These are phyloP conservation scores for Epichloe hybrida DNA, from an alignment of 2,329 filamentous ascomycete genomes.

Conservation along the genomic window DNA sequence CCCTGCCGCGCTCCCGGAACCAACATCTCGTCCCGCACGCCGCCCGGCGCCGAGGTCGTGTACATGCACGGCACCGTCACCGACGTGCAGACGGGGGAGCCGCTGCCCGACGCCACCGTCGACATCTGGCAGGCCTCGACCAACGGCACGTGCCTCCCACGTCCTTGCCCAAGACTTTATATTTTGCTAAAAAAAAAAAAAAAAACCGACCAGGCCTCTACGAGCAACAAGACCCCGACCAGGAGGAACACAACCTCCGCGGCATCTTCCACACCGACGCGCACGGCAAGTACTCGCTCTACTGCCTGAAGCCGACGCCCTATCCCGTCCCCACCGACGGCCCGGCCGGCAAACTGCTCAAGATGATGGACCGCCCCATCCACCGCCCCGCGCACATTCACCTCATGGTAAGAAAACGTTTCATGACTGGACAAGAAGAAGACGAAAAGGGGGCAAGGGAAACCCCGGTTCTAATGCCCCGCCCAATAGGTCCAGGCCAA, in stretches of 20 bases:
- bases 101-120: conserved; percentile 50
- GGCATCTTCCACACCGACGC: conserved; percentile 57
- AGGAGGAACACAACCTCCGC: conserved; percentile 60
- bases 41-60: conserved; percentile 35
- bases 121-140: conserved; percentile 73
- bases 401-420: conserved; percentile 30
- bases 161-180: no score
- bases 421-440: rapidly evolving
- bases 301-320: conserved; percentile 46
- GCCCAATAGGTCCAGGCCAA: conserved; percentile 28
- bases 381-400: conserved; percentile 48
- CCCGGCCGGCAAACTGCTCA: conserved; percentile 37
- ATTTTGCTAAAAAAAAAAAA: no score
- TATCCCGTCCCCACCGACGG: conserved; percentile 39
- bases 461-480: background rate
- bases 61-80: conserved; percentile 50
- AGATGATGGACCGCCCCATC: conserved; percentile 40
- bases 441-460: no score
- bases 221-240: conserved; percentile 59
- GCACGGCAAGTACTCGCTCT: conserved; percentile 49
- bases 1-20: conserved; percentile 53
- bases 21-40: conserved; percentile 45
- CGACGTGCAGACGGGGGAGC: conserved; percentile 46
- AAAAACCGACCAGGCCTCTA: conserved; percentile 34
- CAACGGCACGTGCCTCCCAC: conserved; percentile 32